A percentile compares a stretch with the other conserved stretches of the same genome.
Evolutionary conservation across 352 stramenopile genomes (phyloP).

Genomic region (Discostella stelligera): DNA sequence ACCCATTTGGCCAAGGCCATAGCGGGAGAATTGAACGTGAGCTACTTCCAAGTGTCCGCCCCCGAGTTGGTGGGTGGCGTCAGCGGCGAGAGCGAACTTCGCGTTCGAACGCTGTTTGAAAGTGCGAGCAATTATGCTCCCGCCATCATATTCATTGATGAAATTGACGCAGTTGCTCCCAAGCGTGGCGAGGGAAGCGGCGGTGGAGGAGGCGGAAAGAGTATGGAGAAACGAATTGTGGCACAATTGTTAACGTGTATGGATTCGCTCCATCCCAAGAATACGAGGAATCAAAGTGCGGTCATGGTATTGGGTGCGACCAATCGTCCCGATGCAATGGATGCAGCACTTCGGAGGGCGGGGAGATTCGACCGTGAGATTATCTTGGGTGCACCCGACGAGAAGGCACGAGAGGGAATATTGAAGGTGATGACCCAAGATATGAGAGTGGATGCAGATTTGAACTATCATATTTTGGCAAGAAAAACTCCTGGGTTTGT

Average conservation of each 20-base stretch:
- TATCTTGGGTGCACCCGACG: constrained; percentile 94
- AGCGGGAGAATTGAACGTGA: constrained; percentile 89
- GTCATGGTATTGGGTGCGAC: constrained; percentile 98
- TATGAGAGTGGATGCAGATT: constrained; percentile 89
- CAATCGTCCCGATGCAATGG: constrained; percentile 95
- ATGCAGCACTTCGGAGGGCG: constrained; percentile 92
- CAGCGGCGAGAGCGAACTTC: constrained; percentile 85
- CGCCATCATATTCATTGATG: constrained; percentile 99
- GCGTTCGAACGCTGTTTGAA: constrained; percentile 87
- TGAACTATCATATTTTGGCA: constrained; percentile 93
- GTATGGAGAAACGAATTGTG: constrained; percentile 96
- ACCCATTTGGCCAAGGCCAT: constrained; percentile 98
- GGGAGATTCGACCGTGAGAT: constrained; percentile 99
- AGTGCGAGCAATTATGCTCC: constrained; percentile 96
- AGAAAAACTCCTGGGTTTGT: constrained; percentile 95
- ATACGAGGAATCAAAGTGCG: constrained; percentile 53
- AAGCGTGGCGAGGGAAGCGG: constrained; percentile 89
- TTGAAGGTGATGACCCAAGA: constrained; percentile 89
- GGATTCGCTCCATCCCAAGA: constrained; percentile 70
- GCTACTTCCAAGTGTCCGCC: constrained; percentile 71
- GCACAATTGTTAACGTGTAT: constrained; percentile 79
- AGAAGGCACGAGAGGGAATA: constrained; percentile 91
- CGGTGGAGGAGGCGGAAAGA: constrained; percentile 81
- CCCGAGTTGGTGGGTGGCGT: constrained; percentile 78
- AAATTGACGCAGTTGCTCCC: constrained; percentile 97